These are phyloP conservation scores for Euphrasia arctica DNA, from an alignment of 305 asterid genomes.

Conservation along the genomic window DNA sequence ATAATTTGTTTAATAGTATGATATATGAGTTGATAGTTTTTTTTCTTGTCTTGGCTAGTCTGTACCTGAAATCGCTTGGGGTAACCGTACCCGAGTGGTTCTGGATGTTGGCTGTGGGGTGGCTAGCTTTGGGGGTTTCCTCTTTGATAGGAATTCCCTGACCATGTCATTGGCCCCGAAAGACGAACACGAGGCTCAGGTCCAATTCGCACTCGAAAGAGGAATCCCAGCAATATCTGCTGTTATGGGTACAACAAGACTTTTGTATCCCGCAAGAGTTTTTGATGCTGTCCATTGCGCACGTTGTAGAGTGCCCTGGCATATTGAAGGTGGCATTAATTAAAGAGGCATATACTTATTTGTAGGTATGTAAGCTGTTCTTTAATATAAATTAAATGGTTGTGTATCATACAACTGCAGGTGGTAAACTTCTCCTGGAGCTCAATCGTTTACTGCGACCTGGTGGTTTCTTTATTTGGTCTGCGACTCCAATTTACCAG, in stretches of 20 bases:
- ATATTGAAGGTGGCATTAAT: constrained; percentile 76
- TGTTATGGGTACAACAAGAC: constrained; percentile 77
- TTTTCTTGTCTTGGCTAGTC: constrained; percentile 40
- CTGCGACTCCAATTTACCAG: constrained; percentile 80
- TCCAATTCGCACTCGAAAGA: constrained; percentile 81
- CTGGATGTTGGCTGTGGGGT: constrained; percentile 90
- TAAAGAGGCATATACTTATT: constrained; percentile 5
- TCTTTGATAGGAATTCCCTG: constrained; percentile 67
- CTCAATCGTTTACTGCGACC: constrained; percentile 85
- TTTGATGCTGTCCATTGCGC: constrained; percentile 81
- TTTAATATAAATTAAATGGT: neutral
- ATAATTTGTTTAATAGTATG: too few relatives aligned
- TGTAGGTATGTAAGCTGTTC: neutral
- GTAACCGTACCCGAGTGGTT: constrained; percentile 84
- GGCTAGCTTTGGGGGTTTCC: constrained; percentile 86
- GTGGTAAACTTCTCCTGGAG: constrained; percentile 83
- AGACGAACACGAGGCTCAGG: constrained; percentile 87
- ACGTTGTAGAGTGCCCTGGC: constrained; percentile 95
- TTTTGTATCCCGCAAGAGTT: constrained; percentile 70
- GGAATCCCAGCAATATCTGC: constrained; percentile 83
- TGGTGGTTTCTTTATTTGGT: constrained; percentile 97
- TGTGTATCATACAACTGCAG: constrained; percentile 30
- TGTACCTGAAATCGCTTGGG: constrained; percentile 82
- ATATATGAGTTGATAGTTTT: constrained; percentile 12
- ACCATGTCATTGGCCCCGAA: constrained; percentile 84